Base-by-base conservation (phyloP, 1,284 basidiomycete species). In the Trametes pubescens region DNA sequence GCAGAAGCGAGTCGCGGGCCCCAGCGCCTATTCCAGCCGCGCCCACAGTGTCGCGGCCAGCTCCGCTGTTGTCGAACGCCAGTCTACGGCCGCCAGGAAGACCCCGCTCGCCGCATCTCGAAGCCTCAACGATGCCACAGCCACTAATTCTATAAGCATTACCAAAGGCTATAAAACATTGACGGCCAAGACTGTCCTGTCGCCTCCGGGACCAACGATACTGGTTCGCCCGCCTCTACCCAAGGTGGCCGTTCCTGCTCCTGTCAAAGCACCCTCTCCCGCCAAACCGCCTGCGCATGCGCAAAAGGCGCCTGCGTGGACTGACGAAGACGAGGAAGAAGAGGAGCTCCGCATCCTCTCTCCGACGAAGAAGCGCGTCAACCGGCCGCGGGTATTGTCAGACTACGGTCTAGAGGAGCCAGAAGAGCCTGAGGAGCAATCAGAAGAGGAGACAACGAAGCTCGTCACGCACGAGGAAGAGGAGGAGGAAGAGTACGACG, bases 301-400 rank as follows among this genome's bases (percentile, higher is more conserved):
- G 9, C 16, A 43, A 21, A 34, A 26, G 2, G 26, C 57, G 1
- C 37, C 48, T 0, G 29, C 47, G 29, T 53, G 59, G 18, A 61
- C 65, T 14, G 60, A 68, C 32, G 66, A 64, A 2, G 66, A 64
- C 18, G 57, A 66, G 16, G 61, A 61, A 26, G 66, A 68, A 22
- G 64, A 68, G 29, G 64, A 65, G 34, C 29, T 59, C 2, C 62
- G 48, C 24, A 57, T 69, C 24, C 46, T 46, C 18, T 69, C 67
- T 4, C 64, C 67, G 22, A 64, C 60, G 8, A 69, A 66, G 53
- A 69, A 66, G 49, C 65, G 62, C 43, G 57, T 48, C 32, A 22
- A 32, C 10, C 65, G 67, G 5, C 67, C 56, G 16, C 67, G 67
- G 32, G 51, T 69, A 48, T 49, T 69, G 51, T 69, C 67, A 26